These are phyloP conservation scores for Stachybotrys echinatus DNA, from an alignment of 2,329 filamentous ascomycete species.

Conservation along the genomic window DNA sequence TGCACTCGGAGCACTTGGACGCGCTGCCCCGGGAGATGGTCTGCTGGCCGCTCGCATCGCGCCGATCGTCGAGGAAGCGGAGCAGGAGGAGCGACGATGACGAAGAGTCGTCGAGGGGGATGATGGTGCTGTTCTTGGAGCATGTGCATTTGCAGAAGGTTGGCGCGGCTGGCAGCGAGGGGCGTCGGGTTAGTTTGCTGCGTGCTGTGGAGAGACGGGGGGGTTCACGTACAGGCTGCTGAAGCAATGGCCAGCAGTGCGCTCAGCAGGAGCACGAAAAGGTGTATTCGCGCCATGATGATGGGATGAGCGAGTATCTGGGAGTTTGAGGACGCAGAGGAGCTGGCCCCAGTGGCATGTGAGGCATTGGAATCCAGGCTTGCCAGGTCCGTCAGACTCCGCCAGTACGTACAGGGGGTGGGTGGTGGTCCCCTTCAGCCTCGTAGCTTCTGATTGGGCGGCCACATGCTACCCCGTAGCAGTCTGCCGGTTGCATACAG, in stretches of 20 bases:
- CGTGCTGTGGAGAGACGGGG: neutral
- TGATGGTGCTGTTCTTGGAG: conserved; percentile 65
- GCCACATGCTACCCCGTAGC: neutral
- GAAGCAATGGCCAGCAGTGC: conserved; percentile 26
- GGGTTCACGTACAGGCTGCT: conserved; percentile 35
- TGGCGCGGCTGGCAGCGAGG: conserved; percentile 48
- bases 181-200: conserved; percentile 17
- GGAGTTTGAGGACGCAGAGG: neutral
- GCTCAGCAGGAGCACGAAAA: conserved; percentile 30
- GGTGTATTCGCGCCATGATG: conserved; percentile 33
- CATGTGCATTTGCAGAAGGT: conserved; percentile 68
- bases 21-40: conserved; percentile 22
- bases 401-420: neutral
- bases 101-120: conserved; percentile 48
- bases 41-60: neutral
- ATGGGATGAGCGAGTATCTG: neutral
- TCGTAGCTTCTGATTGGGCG: conserved; percentile 19
- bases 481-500: neutral
- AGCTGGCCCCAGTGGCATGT: neutral
- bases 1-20: conserved; percentile 55
- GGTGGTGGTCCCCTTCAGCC: conserved; percentile 11
- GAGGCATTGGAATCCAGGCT: neutral
- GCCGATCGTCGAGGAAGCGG: conserved; percentile 8
- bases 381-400: too few relatives aligned
- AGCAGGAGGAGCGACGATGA: conserved; percentile 13